Percentiles rank a stretch among this genome's conserved stretches.
Conservation (phyloP, 2,329 filamentous ascomycete genomes). For the Trichoderma harzianum region DNA sequence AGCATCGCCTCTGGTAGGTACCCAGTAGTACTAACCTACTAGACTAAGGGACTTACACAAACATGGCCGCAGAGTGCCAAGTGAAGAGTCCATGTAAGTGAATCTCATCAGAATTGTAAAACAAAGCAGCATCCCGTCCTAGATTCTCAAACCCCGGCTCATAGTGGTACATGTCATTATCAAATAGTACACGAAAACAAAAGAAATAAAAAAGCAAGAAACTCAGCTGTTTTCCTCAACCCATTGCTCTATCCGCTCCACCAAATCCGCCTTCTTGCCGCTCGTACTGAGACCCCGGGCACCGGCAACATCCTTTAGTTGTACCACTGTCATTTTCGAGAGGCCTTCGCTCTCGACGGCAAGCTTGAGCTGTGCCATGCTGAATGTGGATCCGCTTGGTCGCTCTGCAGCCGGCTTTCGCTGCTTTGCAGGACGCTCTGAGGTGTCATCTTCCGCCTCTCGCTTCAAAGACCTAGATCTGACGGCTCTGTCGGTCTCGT, state of each 20-base stretch:
- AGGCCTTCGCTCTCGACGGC: slow-evolving; percentile 46
- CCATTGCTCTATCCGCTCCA: slow-evolving; percentile 57
- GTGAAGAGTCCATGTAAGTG: neutral
- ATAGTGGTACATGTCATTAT: neutral
- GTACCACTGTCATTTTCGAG: slow-evolving; percentile 52
- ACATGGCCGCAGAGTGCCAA: neutral
- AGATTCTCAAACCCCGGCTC: neutral
- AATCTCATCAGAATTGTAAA: neutral
- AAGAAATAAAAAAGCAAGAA: neutral
- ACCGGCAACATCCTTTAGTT: slow-evolving; percentile 48
- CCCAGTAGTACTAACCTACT: neutral
- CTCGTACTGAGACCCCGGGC: slow-evolving; percentile 46
- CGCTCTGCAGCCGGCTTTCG: slow-evolving; percentile 36
- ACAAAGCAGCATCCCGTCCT: neutral
- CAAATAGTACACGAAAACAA: neutral
- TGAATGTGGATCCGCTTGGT: slow-evolving; percentile 35
- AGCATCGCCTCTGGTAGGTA: neutral
- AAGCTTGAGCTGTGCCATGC: slow-evolving; percentile 45
- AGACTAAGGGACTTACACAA: neutral
- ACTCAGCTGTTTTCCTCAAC: slow-evolving; percentile 42
- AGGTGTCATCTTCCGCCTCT: slow-evolving; percentile 43
- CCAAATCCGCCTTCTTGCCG: slow-evolving; percentile 52
- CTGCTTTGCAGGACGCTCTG: slow-evolving; percentile 46
- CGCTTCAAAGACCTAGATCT: slow-evolving; percentile 48
- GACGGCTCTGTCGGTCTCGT: slow-evolving; percentile 43